phyloP scores from a whole-genome alignment of 2,329 filamentous ascomycete genomes.

The Botryotinia calthae region DNA sequence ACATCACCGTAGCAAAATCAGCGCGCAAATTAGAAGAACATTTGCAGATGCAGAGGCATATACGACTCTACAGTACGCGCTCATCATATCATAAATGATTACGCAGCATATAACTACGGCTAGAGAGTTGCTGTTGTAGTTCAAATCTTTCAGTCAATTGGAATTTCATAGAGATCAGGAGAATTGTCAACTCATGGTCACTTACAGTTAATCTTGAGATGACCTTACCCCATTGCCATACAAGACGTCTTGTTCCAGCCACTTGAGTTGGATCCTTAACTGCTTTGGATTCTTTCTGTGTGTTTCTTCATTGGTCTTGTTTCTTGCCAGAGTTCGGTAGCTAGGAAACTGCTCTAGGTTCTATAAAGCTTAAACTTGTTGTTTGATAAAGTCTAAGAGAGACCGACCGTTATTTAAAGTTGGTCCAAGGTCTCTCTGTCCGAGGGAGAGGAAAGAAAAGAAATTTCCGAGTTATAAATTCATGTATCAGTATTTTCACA shows the following conservation, averaged over 20 bases:
- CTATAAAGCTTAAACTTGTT: background rate
- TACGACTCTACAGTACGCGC: background rate
- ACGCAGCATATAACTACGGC: no score
- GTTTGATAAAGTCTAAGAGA: background rate
- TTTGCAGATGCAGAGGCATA: no score
- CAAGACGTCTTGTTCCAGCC: background rate
- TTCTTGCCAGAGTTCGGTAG: no score
- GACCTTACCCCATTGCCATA: no score
- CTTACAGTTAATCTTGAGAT: background rate
- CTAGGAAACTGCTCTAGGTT: background rate
- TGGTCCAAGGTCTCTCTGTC: background rate
- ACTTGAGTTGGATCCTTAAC: no score
- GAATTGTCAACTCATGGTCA: background rate
- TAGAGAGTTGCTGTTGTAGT: background rate
- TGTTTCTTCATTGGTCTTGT: background rate
- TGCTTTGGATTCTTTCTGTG: background rate
- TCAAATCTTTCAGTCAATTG: background rate
- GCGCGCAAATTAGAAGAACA: background rate
- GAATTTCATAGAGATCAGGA: background rate
- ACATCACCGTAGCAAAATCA: background rate
- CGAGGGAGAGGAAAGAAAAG: rapidly evolving
- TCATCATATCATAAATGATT: background rate
- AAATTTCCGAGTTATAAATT: background rate
- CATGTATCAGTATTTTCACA: background rate
- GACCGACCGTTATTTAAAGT: background rate